Conservation (phyloP, 352 stramenopile genomes). For the Phytopythium sindhum region DNA sequence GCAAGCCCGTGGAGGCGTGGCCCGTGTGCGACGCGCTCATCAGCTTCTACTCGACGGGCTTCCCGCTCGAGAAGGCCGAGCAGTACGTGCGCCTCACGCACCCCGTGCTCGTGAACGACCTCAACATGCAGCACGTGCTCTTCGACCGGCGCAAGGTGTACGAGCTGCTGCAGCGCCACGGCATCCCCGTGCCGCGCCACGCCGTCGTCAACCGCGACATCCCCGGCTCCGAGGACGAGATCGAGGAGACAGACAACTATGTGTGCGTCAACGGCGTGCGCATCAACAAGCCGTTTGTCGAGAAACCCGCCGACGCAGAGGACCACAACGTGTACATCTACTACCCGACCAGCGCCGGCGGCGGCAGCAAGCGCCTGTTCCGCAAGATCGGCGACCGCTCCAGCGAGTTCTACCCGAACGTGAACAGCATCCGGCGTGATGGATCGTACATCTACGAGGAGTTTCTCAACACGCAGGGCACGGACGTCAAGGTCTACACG, state of each 20-base stretch:
- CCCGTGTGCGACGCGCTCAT: conserved; percentile 97
- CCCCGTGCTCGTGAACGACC: conserved; percentile 97
- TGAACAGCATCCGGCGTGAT: conserved; percentile 95
- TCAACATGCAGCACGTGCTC: conserved; percentile 95
- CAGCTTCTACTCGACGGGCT: conserved; percentile 98
- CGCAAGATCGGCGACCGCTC: conserved; percentile 95
- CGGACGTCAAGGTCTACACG: conserved; percentile 99
- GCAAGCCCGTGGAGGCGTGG: conserved; percentile 93
- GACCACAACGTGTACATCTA: conserved; percentile 99
- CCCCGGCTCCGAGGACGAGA: conserved; percentile 58
- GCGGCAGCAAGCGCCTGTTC: conserved; percentile 98
- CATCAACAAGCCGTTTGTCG: conserved; percentile 99
- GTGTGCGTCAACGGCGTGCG: conserved; percentile 92
- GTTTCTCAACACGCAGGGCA: conserved; percentile 99
- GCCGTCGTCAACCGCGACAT: conserved; percentile 94
- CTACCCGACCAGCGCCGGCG: conserved; percentile 96
- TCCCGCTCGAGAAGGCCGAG: conserved; percentile 96
- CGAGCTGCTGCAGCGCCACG: conserved; percentile 91
- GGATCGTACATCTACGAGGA: conserved; percentile 97
- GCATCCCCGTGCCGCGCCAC: conserved; percentile 96
- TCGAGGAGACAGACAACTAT: conserved; percentile 82
- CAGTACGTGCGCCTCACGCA: conserved; percentile 95
- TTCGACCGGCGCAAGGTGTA: conserved; percentile 97
- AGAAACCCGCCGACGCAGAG: conserved; percentile 99
- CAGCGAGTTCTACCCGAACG: conserved; percentile 96